These are phyloP conservation scores for Talaromyces piceae DNA, from an alignment of 2,329 filamentous ascomycete genomes.

Conservation along the genomic window DNA sequence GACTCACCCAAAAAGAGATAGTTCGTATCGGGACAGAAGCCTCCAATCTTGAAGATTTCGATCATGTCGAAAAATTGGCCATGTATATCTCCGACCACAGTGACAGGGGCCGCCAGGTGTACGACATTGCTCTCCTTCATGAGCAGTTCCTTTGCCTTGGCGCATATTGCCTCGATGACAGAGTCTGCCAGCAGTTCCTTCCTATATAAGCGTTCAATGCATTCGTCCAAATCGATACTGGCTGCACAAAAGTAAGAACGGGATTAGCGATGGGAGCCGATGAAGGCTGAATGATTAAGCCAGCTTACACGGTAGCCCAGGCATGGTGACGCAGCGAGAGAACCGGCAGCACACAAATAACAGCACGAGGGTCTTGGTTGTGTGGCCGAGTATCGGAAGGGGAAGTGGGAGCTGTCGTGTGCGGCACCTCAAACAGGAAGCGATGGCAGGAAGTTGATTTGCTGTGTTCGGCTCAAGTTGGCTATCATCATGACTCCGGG, in stretches of 20 bases:
- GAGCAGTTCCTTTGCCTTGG: constrained; percentile 95
- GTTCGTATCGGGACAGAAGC: constrained; percentile 95
- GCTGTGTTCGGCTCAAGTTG: background rate
- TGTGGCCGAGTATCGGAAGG: background rate
- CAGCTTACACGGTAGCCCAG: constrained; percentile 38
- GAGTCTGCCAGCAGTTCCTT: constrained; percentile 96
- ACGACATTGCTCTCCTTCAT: constrained; percentile 99
- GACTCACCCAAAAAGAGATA: constrained; percentile 84
- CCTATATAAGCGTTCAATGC: constrained; percentile 91
- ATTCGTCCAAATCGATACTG: constrained; percentile 97
- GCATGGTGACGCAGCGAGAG: constrained; percentile 27
- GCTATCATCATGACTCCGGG: constrained; percentile 8
- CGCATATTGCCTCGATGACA: constrained; percentile 97
- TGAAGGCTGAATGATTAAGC: background rate
- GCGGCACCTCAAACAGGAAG: constrained; percentile 8
- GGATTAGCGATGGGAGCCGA: background rate
- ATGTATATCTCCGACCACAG: constrained; percentile 96
- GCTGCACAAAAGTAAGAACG: constrained; percentile 44
- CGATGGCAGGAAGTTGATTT: background rate
- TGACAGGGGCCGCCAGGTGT: constrained; percentile 89
- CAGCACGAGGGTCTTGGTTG: background rate
- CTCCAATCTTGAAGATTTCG: constrained; percentile 97
- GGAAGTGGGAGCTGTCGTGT: constrained; percentile 6
- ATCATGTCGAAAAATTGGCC: constrained; percentile 99
- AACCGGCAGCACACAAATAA: background rate